Evolutionary conservation across 768 basidiomycete species (phyloP), one percentile per base, ranked within the genome.

Genomic region (Phlebiopsis flavidoalba): DNA sequence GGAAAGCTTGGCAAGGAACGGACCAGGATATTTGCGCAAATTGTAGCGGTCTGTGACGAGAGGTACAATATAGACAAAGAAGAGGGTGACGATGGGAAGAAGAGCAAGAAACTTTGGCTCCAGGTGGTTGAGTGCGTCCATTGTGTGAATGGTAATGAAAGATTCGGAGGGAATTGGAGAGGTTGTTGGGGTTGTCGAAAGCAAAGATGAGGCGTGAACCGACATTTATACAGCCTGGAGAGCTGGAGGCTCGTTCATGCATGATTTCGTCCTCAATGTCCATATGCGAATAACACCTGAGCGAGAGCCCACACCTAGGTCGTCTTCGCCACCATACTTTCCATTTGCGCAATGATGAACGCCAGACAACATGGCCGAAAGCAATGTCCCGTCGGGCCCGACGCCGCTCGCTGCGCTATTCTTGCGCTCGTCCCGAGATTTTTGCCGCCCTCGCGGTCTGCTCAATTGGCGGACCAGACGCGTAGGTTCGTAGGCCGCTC

Each of bases 21-120:
- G 79, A 0, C 79, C 80, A 3, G 76, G 74, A 47, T 64, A 66
- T 11, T 65, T 58, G n/a, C 69, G 70, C 4, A 78, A 64, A 17
- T 68, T 64, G 49, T 71, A 53, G 1, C 66, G 66, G 47, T 77
- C 73, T 15, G 66, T 36, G 15, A 77, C 48, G 67, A 73, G 78
- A 0, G 73, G 70, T n/a, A 76, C 21, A 37, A 76, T 8, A 62
- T 73, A 68, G n/a, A 64, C 68, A 14, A 71, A 57, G 24, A 65
- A n/a, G 19, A 70, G 15, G 51, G 62, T 35, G 31, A 56, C 50
- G 40, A 63, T 58, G 36, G 57, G 8, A 26, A 54, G 14, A 19
- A 36, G 26, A 22, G 53, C 53, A 11, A 37, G 17, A 35, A 33
- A 36, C 17, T n/a, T 54, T n/a, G 24, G 51, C 12, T 54, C 53